Base-by-base conservation (phyloP, 2,329 filamentous ascomycete genomes). In the Ophiostoma perfectum region DNA sequence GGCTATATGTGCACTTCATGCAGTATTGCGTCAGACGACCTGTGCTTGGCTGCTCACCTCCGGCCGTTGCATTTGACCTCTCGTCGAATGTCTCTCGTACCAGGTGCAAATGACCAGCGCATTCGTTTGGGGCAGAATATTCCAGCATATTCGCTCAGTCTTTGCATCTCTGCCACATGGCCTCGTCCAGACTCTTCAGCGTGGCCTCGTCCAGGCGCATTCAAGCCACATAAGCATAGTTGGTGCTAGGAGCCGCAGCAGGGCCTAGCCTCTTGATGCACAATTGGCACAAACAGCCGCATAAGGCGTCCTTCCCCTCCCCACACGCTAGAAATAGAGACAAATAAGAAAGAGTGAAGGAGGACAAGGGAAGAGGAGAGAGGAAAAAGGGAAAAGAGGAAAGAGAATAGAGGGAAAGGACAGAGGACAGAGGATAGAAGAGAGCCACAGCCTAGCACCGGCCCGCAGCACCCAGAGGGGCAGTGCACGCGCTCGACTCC, bases 21-120 rank as follows among this genome's bases (percentile, higher is more conserved):
- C 68, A 66, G n/a, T 18, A 66, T 69, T 69, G 67, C 58, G 65
- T 64, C 68, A 66, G 68, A 58, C 58, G 49, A 55, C 49, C 12
- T 36, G 49, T 55, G 49, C n/a, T 55, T 55, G 49, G 49, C 49
- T 55, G n/a, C 18, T 38, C 4, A 45, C 8, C 62, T 38, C 27
- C 38, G 27, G 8, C 7, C 38, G 44, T n/a, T 42, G 38, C 45
- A 16, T 36, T 14, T n/a, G 49, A 5, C 58, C 52, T 36, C 18
- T 36, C 18, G n/a, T 9, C 11, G 52, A 58, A 12, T 36, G 9
- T 12, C 18, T 58, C 27, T 38, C 27, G 55, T 11, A 27, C 12
- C 55, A 60, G 27, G 27, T 60, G 55, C n/a, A 9, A 36, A 38
- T 9, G 49, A 27, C 49, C 45, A 27, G 27, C 27, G 27, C 27